Evolutionary conservation across 2,329 filamentous ascomycete species (phyloP), one percentile per base, ranked within the genome.

Genomic region (Aspergillus tubingensis): DNA sequence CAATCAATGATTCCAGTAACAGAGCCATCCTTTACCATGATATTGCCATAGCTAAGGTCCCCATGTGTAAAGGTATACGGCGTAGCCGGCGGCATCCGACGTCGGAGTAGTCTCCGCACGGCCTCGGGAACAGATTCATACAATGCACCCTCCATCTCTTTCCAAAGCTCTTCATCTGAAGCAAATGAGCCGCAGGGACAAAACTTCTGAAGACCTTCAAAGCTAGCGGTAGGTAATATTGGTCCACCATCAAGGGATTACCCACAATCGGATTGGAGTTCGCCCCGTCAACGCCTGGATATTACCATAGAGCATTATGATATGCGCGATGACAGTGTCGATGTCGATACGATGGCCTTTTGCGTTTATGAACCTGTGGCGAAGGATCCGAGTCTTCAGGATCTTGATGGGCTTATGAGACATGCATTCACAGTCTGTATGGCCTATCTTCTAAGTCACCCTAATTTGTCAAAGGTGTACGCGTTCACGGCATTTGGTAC

Each of bases 1-100:
- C 75, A 80, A 48, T 80, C 75, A 62, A 80, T 66, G 39, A 79
- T 77, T 19, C 72, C 76, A 8, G 70, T 68, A 17, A 80, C 62
- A 48, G 69, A 67, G 15, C 73, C 74, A 59, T 76, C 64, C 8
- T 74, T 65, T 30, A 77, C 74, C 55, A 80, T 77, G 54, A 80
- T 77, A 51, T 80, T 80, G 5, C 69, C 65, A 30, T 66, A 64
- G n/a, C 68, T 72, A 5, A 79, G 67, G 57, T 80, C 76, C 11
- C 70, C 70, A 54, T 80, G 76, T 1, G 75, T 78, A 62, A 79
- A 79, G 19, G 74, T 72, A 51, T 71, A 74, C 11, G 71, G 74
- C 52, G 38, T 55, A 17, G 60, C 60, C 23, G 63, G 21, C 1
- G 67, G 65, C 62, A 71, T 67, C 8, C 44, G 21, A 3, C 62